phyloP scores from a whole-genome alignment of 1,284 basidiomycete species.

The Xerocomus subilludens region DNA sequence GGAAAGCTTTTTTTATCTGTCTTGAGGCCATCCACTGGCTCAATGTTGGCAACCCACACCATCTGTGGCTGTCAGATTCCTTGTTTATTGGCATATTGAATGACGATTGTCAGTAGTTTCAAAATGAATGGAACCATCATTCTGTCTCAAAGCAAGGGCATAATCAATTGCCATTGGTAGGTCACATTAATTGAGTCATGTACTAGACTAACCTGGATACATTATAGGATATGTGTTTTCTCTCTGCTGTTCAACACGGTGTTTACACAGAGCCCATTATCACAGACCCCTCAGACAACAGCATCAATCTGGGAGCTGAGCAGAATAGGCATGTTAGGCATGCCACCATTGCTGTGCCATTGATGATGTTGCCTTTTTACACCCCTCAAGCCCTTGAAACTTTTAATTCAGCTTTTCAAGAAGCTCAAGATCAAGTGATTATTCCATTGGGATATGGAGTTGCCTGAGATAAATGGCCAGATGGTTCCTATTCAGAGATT shows the following conservation, averaged over 20 bases:
- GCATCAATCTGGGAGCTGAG: neutral
- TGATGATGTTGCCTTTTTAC: slow-evolving; percentile 6
- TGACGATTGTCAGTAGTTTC: slow-evolving; percentile 54
- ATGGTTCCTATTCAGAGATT: slow-evolving; percentile 18
- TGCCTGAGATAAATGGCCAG: slow-evolving; percentile 10
- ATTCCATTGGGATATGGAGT: slow-evolving; percentile 27
- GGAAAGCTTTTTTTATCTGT: slow-evolving; percentile 47
- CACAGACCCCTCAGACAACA: too few species aligned
- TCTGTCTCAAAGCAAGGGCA: slow-evolving; percentile 6
- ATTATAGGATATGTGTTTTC: slow-evolving; percentile 25
- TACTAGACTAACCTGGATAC: too few species aligned
- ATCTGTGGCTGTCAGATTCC: slow-evolving; percentile 60
- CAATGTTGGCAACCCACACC: slow-evolving; percentile 43
- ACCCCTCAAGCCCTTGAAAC: neutral
- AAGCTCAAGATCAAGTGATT: neutral
- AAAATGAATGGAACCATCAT: slow-evolving; percentile 31
- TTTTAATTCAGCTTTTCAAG: slow-evolving; percentile 14
- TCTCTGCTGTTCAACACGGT: slow-evolving; percentile 12
- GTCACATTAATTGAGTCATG: neutral
- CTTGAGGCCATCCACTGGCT: slow-evolving; percentile 56
- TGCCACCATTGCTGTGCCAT: slow-evolving; percentile 3
- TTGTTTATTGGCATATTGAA: slow-evolving; percentile 59
- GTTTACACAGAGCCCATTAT: neutral
- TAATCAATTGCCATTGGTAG: slow-evolving; percentile 18
- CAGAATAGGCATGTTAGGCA: slow-evolving; percentile 18